phyloP scores from a whole-genome alignment of 768 basidiomycete genomes.

The Hortiboletus campestris region DNA sequence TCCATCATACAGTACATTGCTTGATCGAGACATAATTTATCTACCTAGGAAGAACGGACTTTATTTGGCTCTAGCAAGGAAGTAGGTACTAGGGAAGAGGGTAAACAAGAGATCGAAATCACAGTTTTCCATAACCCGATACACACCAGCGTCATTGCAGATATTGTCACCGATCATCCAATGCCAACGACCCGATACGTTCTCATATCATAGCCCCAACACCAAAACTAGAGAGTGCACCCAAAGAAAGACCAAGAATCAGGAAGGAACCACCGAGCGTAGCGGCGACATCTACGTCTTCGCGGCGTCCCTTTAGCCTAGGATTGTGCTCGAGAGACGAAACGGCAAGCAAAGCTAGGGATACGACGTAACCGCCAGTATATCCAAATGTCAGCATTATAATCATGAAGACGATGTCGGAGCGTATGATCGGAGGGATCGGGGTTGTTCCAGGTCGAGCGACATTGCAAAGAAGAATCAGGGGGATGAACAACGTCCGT shows the following conservation, averaged over 20 bases:
- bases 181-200: no score
- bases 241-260: conserved; percentile 69
- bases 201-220: conserved; percentile 63
- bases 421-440: conserved; percentile 53
- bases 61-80: no score
- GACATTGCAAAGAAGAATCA: conserved; percentile 47
- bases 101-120: no score
- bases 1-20: no score
- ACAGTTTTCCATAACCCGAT: no score
- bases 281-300: conserved; percentile 83
- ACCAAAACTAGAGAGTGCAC: conserved; percentile 78
- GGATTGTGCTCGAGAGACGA: conserved; percentile 64
- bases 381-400: conserved; percentile 68
- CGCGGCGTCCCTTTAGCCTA: conserved; percentile 42
- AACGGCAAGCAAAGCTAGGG: conserved; percentile 77
- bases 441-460: conserved; percentile 41
- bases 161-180: no score
- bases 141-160: no score
- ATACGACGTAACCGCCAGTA: conserved; percentile 77
- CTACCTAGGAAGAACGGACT: no score
- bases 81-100: no score
- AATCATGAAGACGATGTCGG: conserved; percentile 71
- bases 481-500: not conserved
- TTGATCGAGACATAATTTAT: no score
- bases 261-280: conserved; percentile 77